Evolutionary conservation across 2,329 filamentous ascomycete genomes (phyloP), one percentile per base, ranked within the genome.

Genomic region (Monilinia vaccinii-corymbosi): DNA sequence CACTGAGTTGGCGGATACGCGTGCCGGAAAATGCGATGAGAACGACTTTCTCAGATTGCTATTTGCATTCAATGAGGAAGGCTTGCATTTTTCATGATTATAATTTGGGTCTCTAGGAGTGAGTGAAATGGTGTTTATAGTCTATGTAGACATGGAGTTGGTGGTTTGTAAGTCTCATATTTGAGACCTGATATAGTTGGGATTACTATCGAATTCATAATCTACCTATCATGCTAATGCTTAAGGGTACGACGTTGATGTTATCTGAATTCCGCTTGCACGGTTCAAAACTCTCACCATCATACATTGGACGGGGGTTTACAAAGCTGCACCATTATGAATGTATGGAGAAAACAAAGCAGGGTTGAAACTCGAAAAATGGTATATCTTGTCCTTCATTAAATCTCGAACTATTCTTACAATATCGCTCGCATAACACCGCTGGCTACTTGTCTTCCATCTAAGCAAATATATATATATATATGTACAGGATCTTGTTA

Each of bases 1-100:
- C 60, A 96, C 92, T 0, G 82, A 85, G 51, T 78, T 97, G 58
- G 87, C 86, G 3, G 90, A 96, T 62, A 90, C 88, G 76, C 80
- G 93, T 65, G 83, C 92, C 13, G 82, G 90, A 63, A 86, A 94
- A 78, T 95, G 91, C 70, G 91, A 97, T 70, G 91, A 97, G 75
- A 92, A 88, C 56, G 92, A 96, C 69, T 97, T 97, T 71, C 75
- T 99, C 71, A 86, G 86, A 67, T 74, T 97, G 65, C 75, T 96
- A 44, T 81, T 79, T 66, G 87, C 88, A 2, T 96, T 97, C 74
- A 96, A 97, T 72, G 84, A 90, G 66, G 90, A 96, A 72, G 91
- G 91, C 32, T 93, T 97, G 62, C 93, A 97, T 76, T 97, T 97
- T 63, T 66, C 69, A 56, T 71, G 62, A 69, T 60, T n/a, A 25